Conservation (phyloP, 169 alveolate species). For the Eimeria maxima region DNA sequence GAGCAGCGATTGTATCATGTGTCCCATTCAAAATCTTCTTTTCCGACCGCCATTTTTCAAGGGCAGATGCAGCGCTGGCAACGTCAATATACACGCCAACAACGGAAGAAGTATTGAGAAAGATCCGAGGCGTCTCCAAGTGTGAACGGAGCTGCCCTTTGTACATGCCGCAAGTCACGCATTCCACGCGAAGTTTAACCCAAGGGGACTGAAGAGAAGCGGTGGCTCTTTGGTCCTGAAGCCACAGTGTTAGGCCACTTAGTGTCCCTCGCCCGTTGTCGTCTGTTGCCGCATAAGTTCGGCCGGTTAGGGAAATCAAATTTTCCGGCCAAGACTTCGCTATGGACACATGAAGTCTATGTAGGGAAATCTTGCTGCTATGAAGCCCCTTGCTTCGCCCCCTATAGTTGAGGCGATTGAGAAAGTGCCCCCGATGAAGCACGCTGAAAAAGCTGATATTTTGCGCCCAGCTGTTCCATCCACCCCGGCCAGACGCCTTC, state of each 20-base stretch:
- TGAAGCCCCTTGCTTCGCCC: neutral
- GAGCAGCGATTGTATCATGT: slow-evolving; percentile 27
- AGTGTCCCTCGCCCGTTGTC: slow-evolving; percentile 26
- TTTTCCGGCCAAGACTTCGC: slow-evolving; percentile 45
- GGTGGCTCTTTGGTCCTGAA: slow-evolving; percentile 42
- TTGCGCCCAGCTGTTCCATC: slow-evolving; percentile 62
- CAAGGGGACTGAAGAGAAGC: neutral
- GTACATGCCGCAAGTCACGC: neutral
- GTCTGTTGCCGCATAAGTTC: neutral
- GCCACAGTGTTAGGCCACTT: slow-evolving; percentile 52
- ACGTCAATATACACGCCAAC: slow-evolving; percentile 52
- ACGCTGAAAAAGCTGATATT: neutral
- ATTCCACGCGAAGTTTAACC: slow-evolving; percentile 52
- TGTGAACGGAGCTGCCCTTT: neutral
- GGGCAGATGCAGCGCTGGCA: slow-evolving; percentile 1
- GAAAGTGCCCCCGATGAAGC: neutral
- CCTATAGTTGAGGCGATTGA: neutral
- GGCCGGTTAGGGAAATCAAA: slow-evolving; percentile 7
- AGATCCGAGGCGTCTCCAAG: slow-evolving; percentile 21
- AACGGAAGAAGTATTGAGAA: neutral
- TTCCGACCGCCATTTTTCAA: slow-evolving; percentile 11
- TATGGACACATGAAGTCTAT: neutral
- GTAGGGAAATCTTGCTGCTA: neutral
- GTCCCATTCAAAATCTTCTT: neutral
- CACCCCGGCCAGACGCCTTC: neutral